Evolutionary conservation across 2,329 filamentous ascomycete species (phyloP).

Genomic region (Westerdykella sp.): DNA sequence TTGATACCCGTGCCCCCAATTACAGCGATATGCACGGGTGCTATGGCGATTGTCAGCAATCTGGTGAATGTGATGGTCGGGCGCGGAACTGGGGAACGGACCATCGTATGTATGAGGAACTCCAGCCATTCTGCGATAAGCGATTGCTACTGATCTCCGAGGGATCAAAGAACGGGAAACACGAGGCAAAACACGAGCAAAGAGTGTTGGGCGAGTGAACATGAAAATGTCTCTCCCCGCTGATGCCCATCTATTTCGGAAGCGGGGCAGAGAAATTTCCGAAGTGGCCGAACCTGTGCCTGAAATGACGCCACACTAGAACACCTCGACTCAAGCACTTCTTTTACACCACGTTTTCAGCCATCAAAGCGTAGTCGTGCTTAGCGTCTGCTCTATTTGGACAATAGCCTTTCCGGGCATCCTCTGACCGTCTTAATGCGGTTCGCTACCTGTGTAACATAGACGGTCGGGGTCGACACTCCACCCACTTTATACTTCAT

Average conservation of each 20-base stretch:
- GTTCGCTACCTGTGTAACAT: too few species aligned
- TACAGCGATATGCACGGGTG: conserved; percentile 46
- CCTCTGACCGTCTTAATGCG: too few species aligned
- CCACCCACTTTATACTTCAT: too few species aligned
- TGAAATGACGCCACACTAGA: too few species aligned
- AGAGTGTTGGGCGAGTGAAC: background rate
- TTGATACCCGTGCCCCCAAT: conserved; percentile 78
- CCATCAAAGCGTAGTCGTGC: too few species aligned
- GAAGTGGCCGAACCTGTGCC: background rate
- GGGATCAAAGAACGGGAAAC: background rate
- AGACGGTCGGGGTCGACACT: too few species aligned
- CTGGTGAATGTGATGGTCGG: background rate
- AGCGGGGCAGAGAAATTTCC: background rate
- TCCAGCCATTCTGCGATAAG: conserved; percentile 27
- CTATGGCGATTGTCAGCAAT: conserved; percentile 24
- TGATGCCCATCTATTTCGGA: background rate
- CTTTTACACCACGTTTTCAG: too few species aligned
- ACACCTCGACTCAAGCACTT: too few species aligned
- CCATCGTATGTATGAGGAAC: conserved; percentile 30
- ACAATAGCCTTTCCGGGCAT: too few species aligned
- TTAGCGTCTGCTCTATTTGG: too few species aligned
- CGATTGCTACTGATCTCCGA: conserved; percentile 1
- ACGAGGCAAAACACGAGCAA: background rate
- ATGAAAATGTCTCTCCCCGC: background rate
- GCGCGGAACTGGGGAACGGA: conserved; percentile 6